A percentile compares a stretch with the other conserved stretches of the same genome.
Conservation (phyloP, 768 basidiomycete species). For the Mycena venus region DNA sequence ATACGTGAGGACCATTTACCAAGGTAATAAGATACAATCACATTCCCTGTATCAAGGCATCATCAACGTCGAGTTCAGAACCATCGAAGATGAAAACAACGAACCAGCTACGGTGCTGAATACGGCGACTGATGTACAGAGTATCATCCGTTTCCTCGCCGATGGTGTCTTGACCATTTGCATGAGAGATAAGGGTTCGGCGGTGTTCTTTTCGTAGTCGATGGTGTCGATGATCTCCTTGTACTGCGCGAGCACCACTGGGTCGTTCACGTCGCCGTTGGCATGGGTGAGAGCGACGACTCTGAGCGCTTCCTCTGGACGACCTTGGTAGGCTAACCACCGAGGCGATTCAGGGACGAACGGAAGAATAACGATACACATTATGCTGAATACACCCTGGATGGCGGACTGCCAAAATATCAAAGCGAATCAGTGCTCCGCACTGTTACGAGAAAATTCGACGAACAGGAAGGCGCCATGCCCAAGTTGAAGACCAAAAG, state of each 20-base stretch:
- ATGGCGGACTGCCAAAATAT: slow-evolving; percentile 35
- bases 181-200: slow-evolving; percentile 29
- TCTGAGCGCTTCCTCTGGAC: slow-evolving; percentile 42
- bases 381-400: slow-evolving; percentile 47
- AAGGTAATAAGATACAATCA: slow-evolving; percentile 38
- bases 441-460: background rate
- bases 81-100: background rate
- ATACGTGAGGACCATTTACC: background rate
- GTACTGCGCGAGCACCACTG: slow-evolving; percentile 44
- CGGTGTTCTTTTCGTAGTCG: slow-evolving; percentile 42
- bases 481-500: slow-evolving; percentile 44
- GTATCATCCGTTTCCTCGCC: slow-evolving; percentile 36
- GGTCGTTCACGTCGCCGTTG: slow-evolving; percentile 39
- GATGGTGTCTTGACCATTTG: slow-evolving; percentile 38
- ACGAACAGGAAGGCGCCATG: slow-evolving; percentile 44
- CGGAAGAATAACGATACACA: slow-evolving; percentile 45
- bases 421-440: background rate
- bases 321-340: slow-evolving; percentile 51
- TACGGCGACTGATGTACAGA: slow-evolving; percentile 37
- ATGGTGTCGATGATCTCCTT: slow-evolving; percentile 52
- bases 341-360: slow-evolving; percentile 56
- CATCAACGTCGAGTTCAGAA: background rate
- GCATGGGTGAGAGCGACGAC: slow-evolving; percentile 47
- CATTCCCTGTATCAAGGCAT: slow-evolving; percentile 31
- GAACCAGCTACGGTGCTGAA: slow-evolving; percentile 41